These are phyloP conservation scores for Populus hybrid DNA, from an alignment of 441 rosid species.

Conservation along the genomic window DNA sequence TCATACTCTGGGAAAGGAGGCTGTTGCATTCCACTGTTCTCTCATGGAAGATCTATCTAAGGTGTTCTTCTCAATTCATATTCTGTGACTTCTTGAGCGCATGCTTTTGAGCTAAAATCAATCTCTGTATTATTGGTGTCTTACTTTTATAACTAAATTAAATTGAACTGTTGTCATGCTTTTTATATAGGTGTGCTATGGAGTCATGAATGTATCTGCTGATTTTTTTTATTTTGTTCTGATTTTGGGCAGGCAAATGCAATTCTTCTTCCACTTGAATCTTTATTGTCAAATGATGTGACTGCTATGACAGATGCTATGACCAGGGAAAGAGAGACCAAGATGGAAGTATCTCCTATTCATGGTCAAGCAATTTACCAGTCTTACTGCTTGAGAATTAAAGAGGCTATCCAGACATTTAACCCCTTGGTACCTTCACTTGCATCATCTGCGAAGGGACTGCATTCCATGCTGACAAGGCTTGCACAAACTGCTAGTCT, in stretches of 20 bases:
- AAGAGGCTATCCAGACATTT: constrained; percentile 73
- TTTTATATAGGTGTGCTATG: constrained; percentile 10
- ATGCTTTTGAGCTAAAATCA: constrained; percentile 1
- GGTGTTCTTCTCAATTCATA: constrained; percentile 41
- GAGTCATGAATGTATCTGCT: constrained; percentile 17
- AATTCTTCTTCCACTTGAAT: constrained; percentile 78
- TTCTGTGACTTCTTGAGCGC: constrained; percentile 12
- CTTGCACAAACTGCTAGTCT: constrained; percentile 91
- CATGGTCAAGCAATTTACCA: constrained; percentile 96
- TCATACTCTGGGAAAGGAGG: constrained; percentile 87
- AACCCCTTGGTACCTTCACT: constrained; percentile 65
- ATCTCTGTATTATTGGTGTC: constrained; percentile 2
- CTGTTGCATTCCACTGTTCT: constrained; percentile 65
- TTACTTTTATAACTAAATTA: neutral
- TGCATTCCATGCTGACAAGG: constrained; percentile 60
- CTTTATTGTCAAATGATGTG: constrained; percentile 80
- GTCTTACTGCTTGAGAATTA: constrained; percentile 69
- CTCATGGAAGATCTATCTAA: constrained; percentile 81
- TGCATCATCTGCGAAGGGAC: constrained; percentile 56
- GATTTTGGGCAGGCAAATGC: constrained; percentile 63
- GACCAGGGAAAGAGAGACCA: constrained; percentile 68
- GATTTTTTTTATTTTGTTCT: constrained; percentile 15
- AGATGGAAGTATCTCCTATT: constrained; percentile 76
- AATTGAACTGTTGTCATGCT: constrained; percentile 3
- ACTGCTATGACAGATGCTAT: constrained; percentile 88